Conservation (phyloP, 2,329 filamentous ascomycete genomes). For the Stagonosporopsis tanaceti region DNA sequence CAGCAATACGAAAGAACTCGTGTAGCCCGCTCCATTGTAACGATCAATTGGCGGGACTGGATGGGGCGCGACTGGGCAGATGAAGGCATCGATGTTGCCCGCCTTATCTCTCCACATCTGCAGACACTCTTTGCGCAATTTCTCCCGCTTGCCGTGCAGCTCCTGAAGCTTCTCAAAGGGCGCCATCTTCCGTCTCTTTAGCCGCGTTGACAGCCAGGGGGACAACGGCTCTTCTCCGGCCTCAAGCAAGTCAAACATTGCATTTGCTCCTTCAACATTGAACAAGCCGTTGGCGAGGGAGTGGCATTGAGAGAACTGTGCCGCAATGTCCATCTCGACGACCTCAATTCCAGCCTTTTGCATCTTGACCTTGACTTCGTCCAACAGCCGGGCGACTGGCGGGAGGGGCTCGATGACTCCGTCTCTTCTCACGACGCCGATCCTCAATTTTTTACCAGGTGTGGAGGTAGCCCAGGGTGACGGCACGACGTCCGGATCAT, state of each 20-base stretch:
- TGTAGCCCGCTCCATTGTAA: slow-evolving; percentile 70
- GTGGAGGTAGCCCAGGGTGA: slow-evolving; percentile 47
- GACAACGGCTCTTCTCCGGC: slow-evolving; percentile 64
- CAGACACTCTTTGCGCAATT: slow-evolving; percentile 64
- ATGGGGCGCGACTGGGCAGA: slow-evolving; percentile 71
- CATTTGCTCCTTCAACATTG: slow-evolving; percentile 63
- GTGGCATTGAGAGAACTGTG: slow-evolving; percentile 63
- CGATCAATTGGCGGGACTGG: slow-evolving; percentile 68
- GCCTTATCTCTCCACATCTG: slow-evolving; percentile 62
- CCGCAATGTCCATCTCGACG: slow-evolving; percentile 64
- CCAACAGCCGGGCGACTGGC: slow-evolving; percentile 56
- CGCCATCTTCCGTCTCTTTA: slow-evolving; percentile 59
- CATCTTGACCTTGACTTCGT: slow-evolving; percentile 52
- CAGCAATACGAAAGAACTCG: slow-evolving; percentile 66
- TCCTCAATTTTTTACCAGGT: slow-evolving; percentile 44
- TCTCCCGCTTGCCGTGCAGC: slow-evolving; percentile 61
- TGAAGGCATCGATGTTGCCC: slow-evolving; percentile 65
- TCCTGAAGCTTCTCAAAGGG: slow-evolving; percentile 59
- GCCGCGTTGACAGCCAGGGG: slow-evolving; percentile 64
- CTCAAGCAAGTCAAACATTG: slow-evolving; percentile 66
- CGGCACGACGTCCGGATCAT: slow-evolving; percentile 55
- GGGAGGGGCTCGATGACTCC: slow-evolving; percentile 61
- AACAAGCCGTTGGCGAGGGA: slow-evolving; percentile 66
- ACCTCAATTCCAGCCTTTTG: slow-evolving; percentile 59
- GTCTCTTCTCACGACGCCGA: slow-evolving; percentile 61